Base-by-base conservation (phyloP, 768 basidiomycete species). In the Gelatoporia subvermispora region DNA sequence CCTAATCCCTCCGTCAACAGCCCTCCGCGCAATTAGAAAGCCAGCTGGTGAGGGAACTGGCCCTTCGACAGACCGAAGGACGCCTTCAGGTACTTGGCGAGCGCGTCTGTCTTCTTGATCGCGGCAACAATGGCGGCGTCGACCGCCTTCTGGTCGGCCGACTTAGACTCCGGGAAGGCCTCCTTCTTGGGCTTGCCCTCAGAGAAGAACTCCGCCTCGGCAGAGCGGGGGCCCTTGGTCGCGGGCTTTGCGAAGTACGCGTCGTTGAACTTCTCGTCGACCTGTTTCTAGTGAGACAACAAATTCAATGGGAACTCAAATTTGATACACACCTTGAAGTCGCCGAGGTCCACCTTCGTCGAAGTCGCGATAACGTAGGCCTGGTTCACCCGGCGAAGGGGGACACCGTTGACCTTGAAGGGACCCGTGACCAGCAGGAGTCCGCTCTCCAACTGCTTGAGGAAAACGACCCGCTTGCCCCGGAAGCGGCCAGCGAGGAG, bases 301-400 rank as follows among this genome's bases (percentile, higher is more conserved):
- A 39, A 41, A 31, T 13, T 5, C 13, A 13, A 48, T 46, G 53
- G 39, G 45, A 22, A 34, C 18, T 35, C n/a, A n/a, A n/a, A n/a
- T 2, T 37, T 48, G 5, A 31, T 21, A 74, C 79, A 55, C 61
- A 92, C 93, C 75, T 80, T 79, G 67, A 89, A 73, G 49, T 73
- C 78, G 22, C 73, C 77, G 49, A 97, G 68, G 56, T 95, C 88
- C 58, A 98, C 71, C 73, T 85, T 92, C 59, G 96, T 97, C 48
- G 93, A 93, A 50, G 96, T 99, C 50, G 95, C 92, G 64, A 99
- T 98, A 54, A 94, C 93, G 68, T 99, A 99, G 47, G 96, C 93
- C 76, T 97, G 95, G 77, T 93, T 95, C 52, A 99, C 93, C 69
- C 96, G 84, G 69, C 94, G 82, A 68, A 99, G 79, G 60, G 96